A percentile compares a stretch with the other conserved stretches of the same genome.
Evolutionary conservation across 2,329 filamentous ascomycete species (phyloP).

Genomic region (Fusarium sp.): DNA sequence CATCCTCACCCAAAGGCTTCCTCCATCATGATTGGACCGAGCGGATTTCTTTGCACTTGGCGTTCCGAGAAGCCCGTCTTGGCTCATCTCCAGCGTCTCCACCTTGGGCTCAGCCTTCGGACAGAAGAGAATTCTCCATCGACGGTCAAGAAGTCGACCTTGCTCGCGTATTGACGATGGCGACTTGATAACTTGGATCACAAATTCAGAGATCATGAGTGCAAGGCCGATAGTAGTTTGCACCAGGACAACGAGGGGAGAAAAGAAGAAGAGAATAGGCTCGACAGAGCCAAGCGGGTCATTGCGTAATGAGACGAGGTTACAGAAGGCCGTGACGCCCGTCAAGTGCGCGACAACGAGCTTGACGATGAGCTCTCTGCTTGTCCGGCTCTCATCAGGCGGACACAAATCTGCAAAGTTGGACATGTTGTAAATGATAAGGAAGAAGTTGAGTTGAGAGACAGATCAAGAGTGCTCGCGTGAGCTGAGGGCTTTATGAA

Average conservation of each 20-base stretch:
- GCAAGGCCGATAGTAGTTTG: conserved; percentile 11
- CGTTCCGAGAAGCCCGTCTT: not conserved
- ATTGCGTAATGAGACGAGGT: conserved; percentile 15
- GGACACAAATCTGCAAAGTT: not conserved
- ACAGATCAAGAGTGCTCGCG: not conserved
- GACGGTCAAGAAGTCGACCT: not conserved
- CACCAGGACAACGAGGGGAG: not conserved
- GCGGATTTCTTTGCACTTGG: not conserved
- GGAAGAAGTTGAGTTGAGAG: not conserved
- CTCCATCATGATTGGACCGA: not conserved
- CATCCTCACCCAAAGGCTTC: not conserved
- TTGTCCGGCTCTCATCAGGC: not conserved
- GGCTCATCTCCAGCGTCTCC: not conserved
- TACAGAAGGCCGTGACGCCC: conserved; percentile 15
- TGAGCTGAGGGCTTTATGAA: not conserved
- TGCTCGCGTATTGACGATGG: not conserved
- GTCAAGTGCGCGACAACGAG: conserved; percentile 25
- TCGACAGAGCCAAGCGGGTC: conserved; percentile 23
- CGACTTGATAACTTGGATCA: not conserved
- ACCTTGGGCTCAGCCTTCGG: not conserved
- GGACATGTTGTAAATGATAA: not conserved
- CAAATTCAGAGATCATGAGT: not conserved
- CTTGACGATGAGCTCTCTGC: conserved; percentile 22
- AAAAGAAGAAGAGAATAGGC: conserved; percentile 13
- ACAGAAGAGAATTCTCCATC: conserved; percentile 16